Evolutionary conservation across 208 protist species (phyloP), one percentile per base, ranked within the genome.

Genomic region (Phytomonas serpens): DNA sequence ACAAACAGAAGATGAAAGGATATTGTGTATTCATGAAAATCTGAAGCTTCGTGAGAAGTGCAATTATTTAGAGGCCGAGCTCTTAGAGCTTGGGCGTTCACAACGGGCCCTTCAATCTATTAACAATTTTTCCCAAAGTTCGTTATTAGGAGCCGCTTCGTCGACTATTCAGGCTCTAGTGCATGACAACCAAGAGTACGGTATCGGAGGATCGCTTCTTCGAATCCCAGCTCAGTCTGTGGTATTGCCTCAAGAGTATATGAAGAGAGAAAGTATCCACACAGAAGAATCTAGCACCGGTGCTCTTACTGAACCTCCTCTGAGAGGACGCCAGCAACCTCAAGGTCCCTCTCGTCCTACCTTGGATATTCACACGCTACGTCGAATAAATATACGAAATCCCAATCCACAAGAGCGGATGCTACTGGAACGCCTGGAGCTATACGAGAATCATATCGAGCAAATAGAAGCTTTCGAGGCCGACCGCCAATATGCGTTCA

Each of bases 401-500:
- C 86, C 88, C 16, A 81, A 77, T 30, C 75, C 77, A 4, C 88
- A 93, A 64, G 86, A 93, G 64, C 78, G 75, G 29, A 68, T 87
- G 64, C 68, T 94, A 29, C 72, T 83, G 4, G 76, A 92, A 30
- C 84, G 86, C 14, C 78, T 91, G 34, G 76, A 77, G 16, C 61
- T 90, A 32, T 92, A 88, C 70, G 77, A 87, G 64, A 70, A 73
- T 64, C 71, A 85, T 38, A 68, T 92, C 47, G 69, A 72, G 0
- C 67, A 88, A 51, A 82, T 87, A 73, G 78, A 88, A 68, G 68
- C 69, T 1, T 88, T 80, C 72, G 88, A 91, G 75, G 61, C 77
- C 10, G 88, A 88, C 67, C 71, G 86, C n/a, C 84, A 89, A 74
- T 52, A 77, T 33, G 82, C 80, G 38, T 90, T 90, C 74, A 79